Evolutionary conservation across 768 basidiomycete species (phyloP).

Genomic region (Serendipita sp.): DNA sequence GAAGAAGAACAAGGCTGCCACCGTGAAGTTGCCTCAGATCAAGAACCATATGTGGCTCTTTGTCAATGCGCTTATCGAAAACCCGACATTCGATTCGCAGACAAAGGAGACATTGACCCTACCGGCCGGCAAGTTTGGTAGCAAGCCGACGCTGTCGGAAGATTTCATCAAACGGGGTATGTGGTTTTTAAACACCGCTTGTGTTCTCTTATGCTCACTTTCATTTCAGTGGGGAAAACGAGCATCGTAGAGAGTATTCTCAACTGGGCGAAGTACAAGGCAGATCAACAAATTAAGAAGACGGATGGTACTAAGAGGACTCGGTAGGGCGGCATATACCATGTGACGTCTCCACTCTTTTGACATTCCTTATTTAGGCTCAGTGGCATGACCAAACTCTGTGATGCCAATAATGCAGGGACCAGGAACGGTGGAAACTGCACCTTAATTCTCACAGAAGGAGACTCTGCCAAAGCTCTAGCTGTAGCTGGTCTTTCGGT

Average conservation of each 20-base stretch:
- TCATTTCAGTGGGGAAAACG: slow-evolving; percentile 58
- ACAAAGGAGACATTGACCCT: slow-evolving; percentile 93
- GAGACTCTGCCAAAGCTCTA: slow-evolving; percentile 95
- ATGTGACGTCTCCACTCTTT: not conserved
- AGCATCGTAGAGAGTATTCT: slow-evolving; percentile 82
- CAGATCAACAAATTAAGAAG: slow-evolving; percentile 90
- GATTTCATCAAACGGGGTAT: slow-evolving; percentile 94
- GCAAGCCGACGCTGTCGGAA: slow-evolving; percentile 67
- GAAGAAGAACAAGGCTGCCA: slow-evolving; percentile 97
- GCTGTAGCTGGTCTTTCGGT: slow-evolving; percentile 90
- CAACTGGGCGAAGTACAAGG: slow-evolving; percentile 94
- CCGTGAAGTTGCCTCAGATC: slow-evolving; percentile 83
- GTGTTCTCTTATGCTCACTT: not conserved
- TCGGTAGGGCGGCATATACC: slow-evolving; percentile 32
- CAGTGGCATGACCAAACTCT: slow-evolving; percentile 78
- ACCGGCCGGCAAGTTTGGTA: slow-evolving; percentile 75
- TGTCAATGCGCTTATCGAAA: slow-evolving; percentile 88
- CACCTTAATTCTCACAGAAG: slow-evolving; percentile 94
- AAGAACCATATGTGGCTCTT: slow-evolving; percentile 99
- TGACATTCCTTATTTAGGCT: slow-evolving; percentile 33
- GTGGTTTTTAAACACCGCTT: slow-evolving; percentile 10
- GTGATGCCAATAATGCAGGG: slow-evolving; percentile 96
- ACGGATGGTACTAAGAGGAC: slow-evolving; percentile 84
- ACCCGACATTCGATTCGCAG: slow-evolving; percentile 97
- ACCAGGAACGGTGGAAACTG: slow-evolving; percentile 64